phyloP scores from a whole-genome alignment of 768 basidiomycete species.

The Leccinum uliginosum region DNA sequence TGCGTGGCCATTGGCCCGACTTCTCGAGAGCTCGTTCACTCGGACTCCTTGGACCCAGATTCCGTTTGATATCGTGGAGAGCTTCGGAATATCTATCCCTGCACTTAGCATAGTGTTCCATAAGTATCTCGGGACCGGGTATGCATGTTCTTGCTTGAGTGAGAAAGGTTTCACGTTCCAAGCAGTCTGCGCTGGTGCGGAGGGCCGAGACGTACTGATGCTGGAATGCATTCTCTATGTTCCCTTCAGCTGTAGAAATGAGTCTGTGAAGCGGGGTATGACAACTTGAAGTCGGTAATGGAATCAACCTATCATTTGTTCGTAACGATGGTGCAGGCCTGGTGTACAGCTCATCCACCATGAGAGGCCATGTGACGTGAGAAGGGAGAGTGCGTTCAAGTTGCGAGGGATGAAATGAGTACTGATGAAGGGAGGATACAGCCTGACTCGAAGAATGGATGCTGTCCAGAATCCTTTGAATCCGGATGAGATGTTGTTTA shows the following conservation, averaged over 20 bases:
- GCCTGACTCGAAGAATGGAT: background rate
- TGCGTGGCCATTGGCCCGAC: conserved; percentile 36
- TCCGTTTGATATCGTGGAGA: background rate
- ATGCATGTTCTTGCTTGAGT: background rate
- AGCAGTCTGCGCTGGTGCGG: conserved; percentile 3
- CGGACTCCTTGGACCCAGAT: conserved; percentile 12
- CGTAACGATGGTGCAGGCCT: background rate
- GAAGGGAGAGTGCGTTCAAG: background rate
- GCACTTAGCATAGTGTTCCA: conserved; percentile 7
- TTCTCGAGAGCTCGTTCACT: conserved; percentile 15
- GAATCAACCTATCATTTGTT: background rate
- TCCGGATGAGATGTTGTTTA: background rate
- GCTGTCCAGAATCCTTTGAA: background rate
- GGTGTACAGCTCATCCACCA: background rate
- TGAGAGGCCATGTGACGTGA: background rate
- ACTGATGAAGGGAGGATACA: background rate
- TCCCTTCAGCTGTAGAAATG: background rate
- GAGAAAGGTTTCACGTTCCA: conserved; percentile 3
- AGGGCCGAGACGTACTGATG: conserved; percentile 9
- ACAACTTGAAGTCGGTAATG: background rate
- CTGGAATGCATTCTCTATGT: conserved; percentile 12
- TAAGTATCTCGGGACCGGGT: conserved; percentile 2
- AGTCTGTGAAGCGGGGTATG: conserved; percentile 2
- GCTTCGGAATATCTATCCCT: conserved; percentile 1
- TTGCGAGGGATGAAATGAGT: background rate